Evolutionary conservation across 495 filamentous ascomycete species (phyloP).

Genomic region (Penicillium angulare): DNA sequence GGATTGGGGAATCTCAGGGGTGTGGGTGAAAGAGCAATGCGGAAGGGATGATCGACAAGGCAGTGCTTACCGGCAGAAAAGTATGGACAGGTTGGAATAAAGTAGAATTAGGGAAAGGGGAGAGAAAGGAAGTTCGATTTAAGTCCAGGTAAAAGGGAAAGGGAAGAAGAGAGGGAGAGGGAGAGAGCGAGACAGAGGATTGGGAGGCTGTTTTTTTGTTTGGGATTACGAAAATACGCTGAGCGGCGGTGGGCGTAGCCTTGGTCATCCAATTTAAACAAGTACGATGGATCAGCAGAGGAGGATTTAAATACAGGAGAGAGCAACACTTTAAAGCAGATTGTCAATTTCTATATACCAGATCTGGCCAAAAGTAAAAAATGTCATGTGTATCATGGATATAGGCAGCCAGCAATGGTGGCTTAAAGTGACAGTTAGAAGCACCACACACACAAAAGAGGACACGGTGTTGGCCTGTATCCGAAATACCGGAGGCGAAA

Average conservation of each 20-base stretch:
- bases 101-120: slow-evolving; percentile 21
- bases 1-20: slow-evolving; percentile 22
- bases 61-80: slow-evolving; percentile 12
- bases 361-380: too few relatives aligned
- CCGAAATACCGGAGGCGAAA: slow-evolving; percentile 19
- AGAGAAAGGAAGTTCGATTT: not conserved
- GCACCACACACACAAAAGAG: slow-evolving; percentile 22
- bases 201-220: slow-evolving; percentile 22
- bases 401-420: too few relatives aligned
- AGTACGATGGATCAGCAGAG: too few relatives aligned
- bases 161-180: slow-evolving; percentile 17
- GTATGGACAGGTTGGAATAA: not conserved
- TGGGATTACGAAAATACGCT: slow-evolving; percentile 25
- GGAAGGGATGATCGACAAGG: slow-evolving; percentile 15
- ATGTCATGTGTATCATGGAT: too few relatives aligned
- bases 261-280: slow-evolving; percentile 10
- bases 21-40: slow-evolving; percentile 6
- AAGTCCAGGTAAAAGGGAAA: slow-evolving; percentile 1
- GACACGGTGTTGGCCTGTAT: slow-evolving; percentile 45
- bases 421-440: not conserved
- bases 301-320: too few relatives aligned
- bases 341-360: too few relatives aligned
- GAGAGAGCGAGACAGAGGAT: too few relatives aligned
- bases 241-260: slow-evolving; percentile 18
- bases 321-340: too few relatives aligned